phyloP scores from a whole-genome alignment of 2,329 filamentous ascomycete species.

The Pestalotiopsis fici region DNA sequence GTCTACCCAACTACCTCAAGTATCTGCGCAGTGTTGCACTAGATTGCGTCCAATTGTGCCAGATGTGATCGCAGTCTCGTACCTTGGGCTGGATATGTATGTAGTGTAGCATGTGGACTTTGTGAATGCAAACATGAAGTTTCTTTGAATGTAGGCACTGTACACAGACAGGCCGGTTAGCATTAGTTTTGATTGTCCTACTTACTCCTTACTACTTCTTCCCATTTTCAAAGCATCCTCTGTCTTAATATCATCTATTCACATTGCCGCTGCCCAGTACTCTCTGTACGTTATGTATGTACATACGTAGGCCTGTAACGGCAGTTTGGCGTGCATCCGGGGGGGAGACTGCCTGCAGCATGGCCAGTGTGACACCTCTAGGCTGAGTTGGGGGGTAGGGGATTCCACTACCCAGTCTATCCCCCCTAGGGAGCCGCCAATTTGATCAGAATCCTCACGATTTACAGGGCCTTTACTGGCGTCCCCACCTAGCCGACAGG shows the following conservation, averaged over 20 bases:
- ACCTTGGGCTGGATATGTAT: no score
- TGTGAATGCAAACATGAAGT: no score
- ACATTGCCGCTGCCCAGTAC: background rate
- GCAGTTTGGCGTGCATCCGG: conserved; percentile 7
- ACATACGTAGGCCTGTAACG: conserved; percentile 5
- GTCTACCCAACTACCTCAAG: background rate
- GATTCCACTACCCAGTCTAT: background rate
- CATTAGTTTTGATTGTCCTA: no score
- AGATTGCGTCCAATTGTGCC: no score
- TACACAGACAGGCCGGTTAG: no score
- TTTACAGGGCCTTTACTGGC: conserved; percentile 1
- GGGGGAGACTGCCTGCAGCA: background rate
- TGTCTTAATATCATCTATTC: background rate
- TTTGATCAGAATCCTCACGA: background rate
- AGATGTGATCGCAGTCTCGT: no score
- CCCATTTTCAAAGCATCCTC: no score
- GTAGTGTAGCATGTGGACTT: no score
- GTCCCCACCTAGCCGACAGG: conserved; percentile 4
- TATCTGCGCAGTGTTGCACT: no score
- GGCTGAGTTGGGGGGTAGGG: background rate
- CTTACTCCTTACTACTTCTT: no score
- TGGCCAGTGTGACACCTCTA: background rate
- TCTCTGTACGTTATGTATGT: background rate
- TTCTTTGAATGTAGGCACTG: no score
- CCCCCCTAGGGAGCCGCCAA: background rate